Conservation (phyloP, 2,329 filamentous ascomycete genomes). For the Colletotrichum gigasporum region DNA sequence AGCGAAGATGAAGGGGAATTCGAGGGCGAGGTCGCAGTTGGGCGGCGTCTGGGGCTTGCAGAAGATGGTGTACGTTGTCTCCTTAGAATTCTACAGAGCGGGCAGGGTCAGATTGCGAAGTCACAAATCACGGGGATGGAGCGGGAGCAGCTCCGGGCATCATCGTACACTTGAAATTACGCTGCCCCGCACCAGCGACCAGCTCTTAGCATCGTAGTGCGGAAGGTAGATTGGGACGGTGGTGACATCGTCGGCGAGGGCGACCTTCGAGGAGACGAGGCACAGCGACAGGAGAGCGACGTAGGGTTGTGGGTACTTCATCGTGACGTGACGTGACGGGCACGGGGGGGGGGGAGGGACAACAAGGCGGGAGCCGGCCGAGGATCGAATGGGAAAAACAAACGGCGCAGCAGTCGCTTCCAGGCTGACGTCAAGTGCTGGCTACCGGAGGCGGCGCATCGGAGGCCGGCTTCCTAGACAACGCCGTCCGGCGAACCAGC, state of each 20-base stretch:
- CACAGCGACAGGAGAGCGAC: slow-evolving; percentile 39
- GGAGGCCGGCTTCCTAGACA: slow-evolving; percentile 2
- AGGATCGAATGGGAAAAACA: not conserved
- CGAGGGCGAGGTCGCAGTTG: slow-evolving; percentile 54
- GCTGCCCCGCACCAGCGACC: slow-evolving; percentile 56
- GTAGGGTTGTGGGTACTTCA: slow-evolving; percentile 31
- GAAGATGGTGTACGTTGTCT: slow-evolving; percentile 60
- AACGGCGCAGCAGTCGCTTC: not conserved
- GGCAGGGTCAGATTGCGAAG: slow-evolving; percentile 9
- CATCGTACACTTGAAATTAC: slow-evolving; percentile 51
- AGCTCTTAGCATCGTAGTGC: slow-evolving; percentile 51
- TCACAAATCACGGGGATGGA: not conserved
- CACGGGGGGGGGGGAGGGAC: not conserved
- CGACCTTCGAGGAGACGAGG: slow-evolving; percentile 14
- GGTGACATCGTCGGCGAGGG: slow-evolving; percentile 39
- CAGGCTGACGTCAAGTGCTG: slow-evolving; percentile 3
- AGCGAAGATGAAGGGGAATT: slow-evolving; percentile 57
- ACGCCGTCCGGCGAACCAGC: slow-evolving; percentile 15
- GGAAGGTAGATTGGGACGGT: slow-evolving; percentile 57
- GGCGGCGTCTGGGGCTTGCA: slow-evolving; percentile 52
- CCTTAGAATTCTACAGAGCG: slow-evolving; percentile 45
- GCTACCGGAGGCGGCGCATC: slow-evolving; percentile 8
- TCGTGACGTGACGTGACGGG: slow-evolving; percentile 3
- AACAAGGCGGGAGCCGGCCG: no score
- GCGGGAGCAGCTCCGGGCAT: not conserved